These are phyloP conservation scores for Phialophora expanda DNA, from an alignment of 2,329 filamentous ascomycete species.

Conservation along the genomic window DNA sequence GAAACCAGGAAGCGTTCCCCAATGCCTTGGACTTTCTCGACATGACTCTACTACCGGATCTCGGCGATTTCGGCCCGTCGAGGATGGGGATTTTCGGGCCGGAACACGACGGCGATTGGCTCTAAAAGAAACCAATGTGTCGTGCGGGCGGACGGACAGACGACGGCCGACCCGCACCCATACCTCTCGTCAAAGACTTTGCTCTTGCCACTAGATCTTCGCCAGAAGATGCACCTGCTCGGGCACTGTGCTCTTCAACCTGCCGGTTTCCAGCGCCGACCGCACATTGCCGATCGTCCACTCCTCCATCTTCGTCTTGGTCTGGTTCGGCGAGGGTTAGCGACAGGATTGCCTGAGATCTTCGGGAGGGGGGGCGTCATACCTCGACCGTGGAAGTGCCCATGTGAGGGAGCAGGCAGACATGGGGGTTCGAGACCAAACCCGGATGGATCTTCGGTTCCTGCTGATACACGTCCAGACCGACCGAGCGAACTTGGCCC, in stretches of 20 bases:
- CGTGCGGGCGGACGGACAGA: background rate
- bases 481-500: constrained; percentile 72
- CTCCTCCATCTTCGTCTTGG: constrained; percentile 27
- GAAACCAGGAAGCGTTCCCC: constrained; percentile 5
- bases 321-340: constrained; percentile 1
- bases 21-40: constrained; percentile 24
- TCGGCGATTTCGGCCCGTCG: constrained; percentile 11
- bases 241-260: constrained; percentile 12
- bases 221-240: constrained; percentile 21
- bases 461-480: constrained; percentile 81
- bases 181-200: background rate
- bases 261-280: constrained; percentile 17
- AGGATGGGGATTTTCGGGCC: constrained; percentile 16
- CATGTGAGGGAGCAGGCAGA: constrained; percentile 73
- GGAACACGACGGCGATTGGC: constrained; percentile 24
- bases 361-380: background rate
- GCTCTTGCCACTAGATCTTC: background rate
- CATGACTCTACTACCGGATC: constrained; percentile 14
- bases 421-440: constrained; percentile 71
- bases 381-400: constrained; percentile 76
- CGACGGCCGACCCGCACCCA: too few species aligned
- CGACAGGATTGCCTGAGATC: background rate
- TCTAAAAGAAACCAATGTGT: background rate
- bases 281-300: constrained; percentile 19
- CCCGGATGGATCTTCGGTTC: constrained; percentile 78